Evolutionary conservation across 345 rosid genomes (phyloP).

Genomic region (Pugionium cornutum): DNA sequence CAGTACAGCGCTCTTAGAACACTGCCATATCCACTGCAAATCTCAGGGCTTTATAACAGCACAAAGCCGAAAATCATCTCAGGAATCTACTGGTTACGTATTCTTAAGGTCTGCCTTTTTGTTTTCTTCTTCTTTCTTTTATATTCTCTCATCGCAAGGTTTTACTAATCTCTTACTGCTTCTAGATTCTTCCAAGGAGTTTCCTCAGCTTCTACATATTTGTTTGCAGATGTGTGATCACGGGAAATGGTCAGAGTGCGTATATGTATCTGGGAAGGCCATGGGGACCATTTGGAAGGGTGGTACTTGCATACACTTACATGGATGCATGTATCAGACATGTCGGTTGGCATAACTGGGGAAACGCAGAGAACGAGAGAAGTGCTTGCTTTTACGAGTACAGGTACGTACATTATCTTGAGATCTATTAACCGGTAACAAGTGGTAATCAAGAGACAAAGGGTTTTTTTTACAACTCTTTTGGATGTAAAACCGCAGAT

Average conservation of each 20-base stretch:
- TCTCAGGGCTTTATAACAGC: slow-evolving; percentile 84
- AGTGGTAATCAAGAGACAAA: background rate
- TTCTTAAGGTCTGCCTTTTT: slow-evolving; percentile 63
- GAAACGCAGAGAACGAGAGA: slow-evolving; percentile 86
- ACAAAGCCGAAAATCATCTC: slow-evolving; percentile 94
- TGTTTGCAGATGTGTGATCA: slow-evolving; percentile 75
- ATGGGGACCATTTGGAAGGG: slow-evolving; percentile 97
- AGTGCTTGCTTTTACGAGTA: slow-evolving; percentile 95
- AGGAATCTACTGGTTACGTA: slow-evolving; percentile 87
- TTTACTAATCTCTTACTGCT: background rate
- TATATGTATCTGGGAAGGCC: slow-evolving; percentile 82
- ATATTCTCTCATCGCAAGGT: background rate
- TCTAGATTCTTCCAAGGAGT: background rate
- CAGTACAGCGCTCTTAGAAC: slow-evolving; percentile 90
- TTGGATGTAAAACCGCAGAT: slow-evolving; percentile 48
- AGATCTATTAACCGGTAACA: background rate
- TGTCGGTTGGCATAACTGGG: slow-evolving; percentile 92
- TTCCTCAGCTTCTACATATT: background rate
- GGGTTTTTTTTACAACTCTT: background rate
- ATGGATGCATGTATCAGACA: slow-evolving; percentile 77
- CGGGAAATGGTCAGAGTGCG: slow-evolving; percentile 72
- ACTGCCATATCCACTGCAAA: slow-evolving; percentile 96
- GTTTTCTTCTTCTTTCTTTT: too few relatives aligned
- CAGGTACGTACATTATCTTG: slow-evolving; percentile 59
- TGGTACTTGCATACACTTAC: slow-evolving; percentile 73